Evolutionary conservation across 345 rosid genomes (phyloP).

Genomic region (Iberis pinnata): DNA sequence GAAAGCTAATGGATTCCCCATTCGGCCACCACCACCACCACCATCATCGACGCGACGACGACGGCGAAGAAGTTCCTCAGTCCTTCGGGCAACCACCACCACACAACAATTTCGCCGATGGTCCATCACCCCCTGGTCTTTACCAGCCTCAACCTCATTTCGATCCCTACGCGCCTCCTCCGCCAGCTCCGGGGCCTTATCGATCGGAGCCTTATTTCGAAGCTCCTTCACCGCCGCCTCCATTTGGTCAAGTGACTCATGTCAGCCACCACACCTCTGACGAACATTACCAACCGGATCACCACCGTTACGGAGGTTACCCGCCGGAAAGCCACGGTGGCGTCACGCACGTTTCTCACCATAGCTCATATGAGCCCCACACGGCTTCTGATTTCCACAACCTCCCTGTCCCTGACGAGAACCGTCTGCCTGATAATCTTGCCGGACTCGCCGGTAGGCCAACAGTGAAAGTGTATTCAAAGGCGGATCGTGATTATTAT

Average conservation of each 20-base stretch:
- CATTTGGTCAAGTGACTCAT: conserved; percentile 37
- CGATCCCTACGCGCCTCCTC: conserved; percentile 28
- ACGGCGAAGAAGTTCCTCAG: conserved; percentile 27
- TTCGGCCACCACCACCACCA: conserved; percentile 27
- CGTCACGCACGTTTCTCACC: conserved; percentile 27
- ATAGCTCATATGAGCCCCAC: conserved; percentile 34
- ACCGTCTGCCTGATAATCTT: conserved; percentile 27
- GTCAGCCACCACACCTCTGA: conserved; percentile 30
- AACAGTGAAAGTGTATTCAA: conserved; percentile 50
- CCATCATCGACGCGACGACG: conserved; percentile 34
- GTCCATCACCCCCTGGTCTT: conserved; percentile 12
- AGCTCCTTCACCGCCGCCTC: conserved; percentile 35
- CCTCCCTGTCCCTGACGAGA: conserved; percentile 23
- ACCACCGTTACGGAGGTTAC: conserved; percentile 24
- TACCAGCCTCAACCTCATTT: conserved; percentile 7
- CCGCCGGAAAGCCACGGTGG: conserved; percentile 32
- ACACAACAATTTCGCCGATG: conserved; percentile 14
- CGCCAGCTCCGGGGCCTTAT: conserved; percentile 17
- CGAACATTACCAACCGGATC: conserved; percentile 20
- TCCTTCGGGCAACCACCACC: conserved; percentile 37
- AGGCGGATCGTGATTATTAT: conserved; percentile 48
- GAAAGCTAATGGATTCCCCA: conserved; percentile 43
- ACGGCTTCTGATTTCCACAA: conserved; percentile 35
- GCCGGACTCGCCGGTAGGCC: conserved; percentile 44
- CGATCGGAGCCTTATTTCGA: conserved; percentile 17